phyloP scores from a whole-genome alignment of 768 basidiomycete genomes.

The Termitomyces sp. region DNA sequence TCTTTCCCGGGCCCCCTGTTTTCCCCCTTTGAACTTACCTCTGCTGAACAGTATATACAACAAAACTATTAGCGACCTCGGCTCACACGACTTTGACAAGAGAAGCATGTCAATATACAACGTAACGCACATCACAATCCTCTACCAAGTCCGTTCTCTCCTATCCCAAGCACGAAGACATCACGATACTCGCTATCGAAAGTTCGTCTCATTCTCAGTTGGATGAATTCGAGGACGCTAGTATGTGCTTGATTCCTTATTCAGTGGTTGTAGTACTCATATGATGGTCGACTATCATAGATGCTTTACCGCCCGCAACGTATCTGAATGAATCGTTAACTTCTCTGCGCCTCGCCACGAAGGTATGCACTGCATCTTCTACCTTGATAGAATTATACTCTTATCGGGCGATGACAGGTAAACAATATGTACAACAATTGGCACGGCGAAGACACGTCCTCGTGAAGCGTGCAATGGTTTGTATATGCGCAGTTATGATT shows the following conservation, averaged over 20 bases:
- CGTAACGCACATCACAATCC: constrained; percentile 80
- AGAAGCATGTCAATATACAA: constrained; percentile 96
- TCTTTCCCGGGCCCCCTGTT: too few species aligned
- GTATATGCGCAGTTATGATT: not conserved
- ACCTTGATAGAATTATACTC: not conserved
- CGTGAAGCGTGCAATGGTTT: not conserved
- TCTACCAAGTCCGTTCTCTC: constrained; percentile 75
- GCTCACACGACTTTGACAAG: constrained; percentile 80
- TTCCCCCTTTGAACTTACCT: too few species aligned
- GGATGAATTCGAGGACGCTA: constrained; percentile 87
- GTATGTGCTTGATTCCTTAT: constrained; percentile 42
- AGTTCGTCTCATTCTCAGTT: constrained; percentile 90
- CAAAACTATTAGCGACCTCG: constrained; percentile 91
- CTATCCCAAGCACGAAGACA: constrained; percentile 76
- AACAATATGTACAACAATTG: constrained; percentile 90
- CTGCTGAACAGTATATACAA: too few species aligned
- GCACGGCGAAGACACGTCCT: constrained; percentile 65
- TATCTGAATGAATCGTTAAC: constrained; percentile 87
- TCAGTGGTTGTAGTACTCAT: too few species aligned
- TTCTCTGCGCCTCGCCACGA: constrained; percentile 89
- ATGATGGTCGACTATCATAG: too few species aligned
- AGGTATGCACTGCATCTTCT: constrained; percentile 44
- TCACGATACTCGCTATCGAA: constrained; percentile 91
- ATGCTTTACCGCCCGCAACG: constrained; percentile 91
- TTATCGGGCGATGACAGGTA: constrained; percentile 48